Evolutionary conservation across 306 rosid genomes (phyloP), one percentile per base, ranked within the genome.

Genomic region (Luffa acutangula): DNA sequence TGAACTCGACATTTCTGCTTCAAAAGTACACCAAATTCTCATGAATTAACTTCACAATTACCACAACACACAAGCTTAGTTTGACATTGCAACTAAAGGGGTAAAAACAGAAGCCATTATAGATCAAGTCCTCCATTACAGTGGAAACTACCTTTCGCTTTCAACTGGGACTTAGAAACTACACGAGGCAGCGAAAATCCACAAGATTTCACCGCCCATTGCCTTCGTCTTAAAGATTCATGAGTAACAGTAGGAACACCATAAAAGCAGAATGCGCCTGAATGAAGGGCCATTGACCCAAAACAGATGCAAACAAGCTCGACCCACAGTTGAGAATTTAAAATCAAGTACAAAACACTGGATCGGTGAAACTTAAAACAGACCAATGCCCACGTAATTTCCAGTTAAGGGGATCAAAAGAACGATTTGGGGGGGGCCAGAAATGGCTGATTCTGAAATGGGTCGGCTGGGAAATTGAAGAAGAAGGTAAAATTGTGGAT

Each of bases 251-350:
- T 62, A 76, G 83, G 72, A 69, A 80, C 78, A 9, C 72, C 54
- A 9, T 62, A 75, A 54, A 86, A 86, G 85, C 87, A 75, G 65
- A 90, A 82, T 80, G 90, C 82, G 75, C 57, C 78, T 51, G 91
- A 82, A 46, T 88, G 87, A 85, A 92, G 94, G 58, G 96, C 94
- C 98, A 94, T 94, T 72, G 77, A 85, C 43, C 34, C 58, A 83
- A 53, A 75, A 71, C 48, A 58, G 37, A 59, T 20, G 14, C 69
- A 77, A 45, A 67, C 36, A 78, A 36, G 20, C 49, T 73, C 34
- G 74, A 70, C 65, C 65, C 56, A 18, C 48, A 3, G 45, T 34
- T 64, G 58, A 7, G 7, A 31, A 48, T 56, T 62, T n/a, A 39
- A 2, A 18, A 41, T 73, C 7, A 69, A 4, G 11, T 67, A 59